phyloP scores from a whole-genome alignment of 2,329 filamentous ascomycete genomes.

The Tolypocladium ovalisporum region DNA sequence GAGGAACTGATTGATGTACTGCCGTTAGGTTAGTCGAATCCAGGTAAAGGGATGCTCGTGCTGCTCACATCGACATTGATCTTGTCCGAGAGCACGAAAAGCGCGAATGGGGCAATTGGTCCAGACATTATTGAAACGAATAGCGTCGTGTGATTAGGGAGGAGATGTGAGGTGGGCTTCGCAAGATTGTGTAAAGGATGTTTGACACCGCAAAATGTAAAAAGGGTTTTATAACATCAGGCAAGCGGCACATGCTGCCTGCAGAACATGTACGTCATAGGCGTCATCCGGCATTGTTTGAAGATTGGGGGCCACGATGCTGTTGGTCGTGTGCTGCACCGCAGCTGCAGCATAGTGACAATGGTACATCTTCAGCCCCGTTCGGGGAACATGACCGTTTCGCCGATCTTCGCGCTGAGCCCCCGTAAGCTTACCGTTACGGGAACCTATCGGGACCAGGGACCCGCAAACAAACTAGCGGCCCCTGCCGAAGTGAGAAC shows the following conservation, averaged over 20 bases:
- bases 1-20: neutral
- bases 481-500: neutral
- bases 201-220: no score
- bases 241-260: no score
- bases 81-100: neutral
- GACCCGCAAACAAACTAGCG: neutral
- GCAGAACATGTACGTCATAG: neutral
- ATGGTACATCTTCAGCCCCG: neutral
- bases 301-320: neutral
- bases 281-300: neutral
- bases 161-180: no score
- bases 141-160: no score
- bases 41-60: neutral
- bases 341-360: neutral
- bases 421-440: neutral
- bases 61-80: neutral
- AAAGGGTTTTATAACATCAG: neutral
- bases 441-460: neutral
- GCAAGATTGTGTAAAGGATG: no score
- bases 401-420: neutral
- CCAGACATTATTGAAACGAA: neutral
- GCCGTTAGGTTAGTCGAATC: neutral
- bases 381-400: neutral
- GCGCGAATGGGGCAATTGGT: neutral
- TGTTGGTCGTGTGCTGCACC: neutral